These are phyloP conservation scores for Coemansia sp. DNA, from an alignment of 192 early-diverging fungal species.

Conservation along the genomic window DNA sequence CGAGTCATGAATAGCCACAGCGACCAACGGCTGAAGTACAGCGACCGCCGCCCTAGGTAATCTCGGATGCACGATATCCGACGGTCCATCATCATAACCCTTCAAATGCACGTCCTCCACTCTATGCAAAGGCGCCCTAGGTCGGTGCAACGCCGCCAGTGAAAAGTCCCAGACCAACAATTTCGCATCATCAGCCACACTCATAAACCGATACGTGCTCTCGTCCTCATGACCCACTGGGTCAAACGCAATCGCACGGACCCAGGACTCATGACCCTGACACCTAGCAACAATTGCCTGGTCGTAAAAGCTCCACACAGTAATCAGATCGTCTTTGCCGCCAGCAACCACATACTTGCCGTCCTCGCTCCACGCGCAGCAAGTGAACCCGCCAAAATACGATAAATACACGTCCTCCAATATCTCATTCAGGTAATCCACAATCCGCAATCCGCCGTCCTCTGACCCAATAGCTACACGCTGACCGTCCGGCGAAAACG, in stretches of 20 bases:
- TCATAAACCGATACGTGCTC: slow-evolving; percentile 83
- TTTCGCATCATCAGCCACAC: slow-evolving; percentile 87
- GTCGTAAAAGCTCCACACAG: slow-evolving; percentile 84
- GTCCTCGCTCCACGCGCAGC: slow-evolving; percentile 91
- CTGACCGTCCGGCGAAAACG: slow-evolving; percentile 83
- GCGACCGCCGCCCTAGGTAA: slow-evolving; percentile 58
- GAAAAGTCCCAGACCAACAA: slow-evolving; percentile 96
- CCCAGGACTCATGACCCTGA: slow-evolving; percentile 92
- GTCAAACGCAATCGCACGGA: slow-evolving; percentile 85
- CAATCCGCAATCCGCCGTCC: slow-evolving; percentile 78
- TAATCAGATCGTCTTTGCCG: slow-evolving; percentile 92
- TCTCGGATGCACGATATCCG: slow-evolving; percentile 26
- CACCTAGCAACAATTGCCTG: slow-evolving; percentile 81
- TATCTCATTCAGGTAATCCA: slow-evolving; percentile 73
- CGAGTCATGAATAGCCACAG: slow-evolving; percentile 63
- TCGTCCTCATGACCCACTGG: slow-evolving; percentile 71
- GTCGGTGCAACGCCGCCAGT: slow-evolving; percentile 72
- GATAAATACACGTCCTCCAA: slow-evolving; percentile 75
- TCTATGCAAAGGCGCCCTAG: slow-evolving; percentile 50
- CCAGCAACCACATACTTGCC: slow-evolving; percentile 82
- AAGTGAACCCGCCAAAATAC: slow-evolving; percentile 88
- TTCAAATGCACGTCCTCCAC: slow-evolving; percentile 16
- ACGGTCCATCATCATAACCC: slow-evolving; percentile 2
- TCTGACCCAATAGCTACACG: slow-evolving; percentile 80
- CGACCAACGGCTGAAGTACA: slow-evolving; percentile 71